Evolutionary conservation across 208 protist species (phyloP).

Genomic region (Trypanosoma mega): DNA sequence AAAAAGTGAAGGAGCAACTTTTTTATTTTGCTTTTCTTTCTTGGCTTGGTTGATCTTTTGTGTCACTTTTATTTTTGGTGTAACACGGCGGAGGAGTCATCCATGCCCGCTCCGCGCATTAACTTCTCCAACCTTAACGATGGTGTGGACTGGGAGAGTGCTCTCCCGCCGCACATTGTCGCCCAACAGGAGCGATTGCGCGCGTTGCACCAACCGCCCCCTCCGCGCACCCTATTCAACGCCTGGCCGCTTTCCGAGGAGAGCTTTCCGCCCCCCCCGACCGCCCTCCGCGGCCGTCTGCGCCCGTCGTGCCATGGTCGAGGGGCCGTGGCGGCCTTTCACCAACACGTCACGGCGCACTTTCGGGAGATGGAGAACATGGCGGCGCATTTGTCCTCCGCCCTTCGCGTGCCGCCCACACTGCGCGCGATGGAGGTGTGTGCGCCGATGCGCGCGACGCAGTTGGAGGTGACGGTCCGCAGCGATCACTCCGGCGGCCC

Average conservation of each 20-base stretch:
- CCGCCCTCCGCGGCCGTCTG: not conserved
- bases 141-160: conserved; percentile 35
- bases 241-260: conserved; percentile 27
- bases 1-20: too few relatives aligned
- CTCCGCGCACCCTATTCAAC: conserved; percentile 17
- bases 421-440: too few relatives aligned
- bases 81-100: too few relatives aligned
- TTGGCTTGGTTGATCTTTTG: not conserved
- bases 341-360: not conserved
- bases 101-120: not conserved
- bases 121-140: conserved; percentile 33
- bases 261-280: conserved; percentile 2
- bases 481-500: too few relatives aligned
- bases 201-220: not conserved
- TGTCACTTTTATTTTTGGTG: too few relatives aligned
- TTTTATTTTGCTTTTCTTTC: not conserved
- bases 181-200: conserved; percentile 9
- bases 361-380: not conserved
- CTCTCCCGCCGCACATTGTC: conserved; percentile 26
- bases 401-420: too few relatives aligned
- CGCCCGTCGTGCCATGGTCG: too few relatives aligned
- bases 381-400: not conserved
- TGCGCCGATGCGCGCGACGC: too few relatives aligned
- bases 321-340: not conserved
- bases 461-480: too few relatives aligned